Evolutionary conservation across 2,329 filamentous ascomycete species (phyloP).

Genomic region (Microcyclospora tardicrescens): DNA sequence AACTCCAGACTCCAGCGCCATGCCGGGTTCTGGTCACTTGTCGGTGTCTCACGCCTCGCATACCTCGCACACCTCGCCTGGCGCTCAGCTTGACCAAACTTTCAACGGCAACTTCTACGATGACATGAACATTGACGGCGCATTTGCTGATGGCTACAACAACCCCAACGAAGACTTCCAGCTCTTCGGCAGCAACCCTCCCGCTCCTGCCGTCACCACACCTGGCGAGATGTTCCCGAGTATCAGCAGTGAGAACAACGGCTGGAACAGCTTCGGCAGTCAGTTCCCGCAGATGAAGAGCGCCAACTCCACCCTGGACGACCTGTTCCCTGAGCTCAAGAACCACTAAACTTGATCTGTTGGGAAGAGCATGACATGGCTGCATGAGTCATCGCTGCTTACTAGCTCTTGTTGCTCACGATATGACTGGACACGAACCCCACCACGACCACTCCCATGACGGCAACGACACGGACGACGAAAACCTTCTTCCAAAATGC

Average conservation of each 20-base stretch:
- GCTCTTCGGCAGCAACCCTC: conserved; percentile 35
- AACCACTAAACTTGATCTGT: conserved; percentile 1
- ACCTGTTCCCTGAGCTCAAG: conserved; percentile 17
- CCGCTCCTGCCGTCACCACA: conserved; percentile 4
- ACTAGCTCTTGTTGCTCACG: too few relatives aligned
- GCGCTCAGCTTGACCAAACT: conserved; percentile 55
- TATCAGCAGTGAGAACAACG: conserved; percentile 10
- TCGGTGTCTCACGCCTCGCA: conserved; percentile 8
- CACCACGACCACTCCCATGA: too few relatives aligned
- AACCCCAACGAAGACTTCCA: conserved; percentile 43
- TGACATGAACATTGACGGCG: conserved; percentile 47
- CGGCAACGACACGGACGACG: too few relatives aligned
- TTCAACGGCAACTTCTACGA: conserved; percentile 30
- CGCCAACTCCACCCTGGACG: conserved; percentile 16
- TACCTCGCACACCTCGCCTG: conserved; percentile 50
- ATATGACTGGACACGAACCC: too few relatives aligned
- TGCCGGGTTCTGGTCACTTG: neutral
- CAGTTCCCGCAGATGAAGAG: conserved; percentile 6
- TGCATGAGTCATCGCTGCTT: too few relatives aligned
- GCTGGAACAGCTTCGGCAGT: conserved; percentile 25
- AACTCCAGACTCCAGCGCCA: conserved; percentile 15
- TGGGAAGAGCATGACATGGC: too few relatives aligned
- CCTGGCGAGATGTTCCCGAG: conserved; percentile 20
- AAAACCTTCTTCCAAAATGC: too few relatives aligned
- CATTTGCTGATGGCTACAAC: conserved; percentile 34